Percentiles rank a stretch among this genome's conserved stretches.
Conservation (phyloP, 2,329 filamentous ascomycete genomes). For the Pseudogymnoascus sp. region DNA sequence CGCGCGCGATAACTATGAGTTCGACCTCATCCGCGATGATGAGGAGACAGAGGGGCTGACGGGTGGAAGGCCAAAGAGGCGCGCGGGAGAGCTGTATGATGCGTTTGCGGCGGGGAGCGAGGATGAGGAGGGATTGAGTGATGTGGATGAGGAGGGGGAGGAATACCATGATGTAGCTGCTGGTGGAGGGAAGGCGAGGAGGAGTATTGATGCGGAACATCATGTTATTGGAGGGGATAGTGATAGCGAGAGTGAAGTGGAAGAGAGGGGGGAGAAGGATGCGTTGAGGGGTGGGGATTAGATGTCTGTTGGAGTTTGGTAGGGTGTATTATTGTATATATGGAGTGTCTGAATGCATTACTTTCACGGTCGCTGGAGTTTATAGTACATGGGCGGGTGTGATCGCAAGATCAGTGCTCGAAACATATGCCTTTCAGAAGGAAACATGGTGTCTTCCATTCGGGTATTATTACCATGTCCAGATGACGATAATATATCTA, state of each 20-base stretch:
- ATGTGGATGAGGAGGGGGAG: conserved; percentile 38
- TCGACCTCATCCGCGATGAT: conserved; percentile 82
- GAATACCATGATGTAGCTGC: conserved; percentile 27
- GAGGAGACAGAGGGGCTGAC: conserved; percentile 52
- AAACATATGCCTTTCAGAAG: conserved; percentile 15
- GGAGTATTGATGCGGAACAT: neutral
- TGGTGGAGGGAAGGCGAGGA: conserved; percentile 12
- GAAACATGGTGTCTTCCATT: conserved; percentile 16
- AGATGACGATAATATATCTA: neutral
- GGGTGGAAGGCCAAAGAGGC: conserved; percentile 38
- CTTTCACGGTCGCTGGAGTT: neutral
- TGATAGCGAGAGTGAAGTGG: conserved; percentile 19
- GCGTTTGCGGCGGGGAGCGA: conserved; percentile 89
- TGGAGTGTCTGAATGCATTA: neutral
- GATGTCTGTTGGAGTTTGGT: neutral
- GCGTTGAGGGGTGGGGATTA: neutral
- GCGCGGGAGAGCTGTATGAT: conserved; percentile 90
- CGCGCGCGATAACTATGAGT: conserved; percentile 80
- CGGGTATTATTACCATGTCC: conserved; percentile 12
- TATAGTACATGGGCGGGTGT: neutral
- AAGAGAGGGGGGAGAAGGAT: conserved; percentile 12
- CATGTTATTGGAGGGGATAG: conserved; percentile 16
- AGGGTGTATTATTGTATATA: neutral
- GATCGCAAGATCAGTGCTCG: conserved; percentile 18
- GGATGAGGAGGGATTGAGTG: conserved; percentile 46